Percentiles rank a stretch among this genome's conserved stretches.
These are phyloP conservation scores for Glomus cerebriforme DNA, from an alignment of 192 early-diverging fungal species.

Conservation along the genomic window DNA sequence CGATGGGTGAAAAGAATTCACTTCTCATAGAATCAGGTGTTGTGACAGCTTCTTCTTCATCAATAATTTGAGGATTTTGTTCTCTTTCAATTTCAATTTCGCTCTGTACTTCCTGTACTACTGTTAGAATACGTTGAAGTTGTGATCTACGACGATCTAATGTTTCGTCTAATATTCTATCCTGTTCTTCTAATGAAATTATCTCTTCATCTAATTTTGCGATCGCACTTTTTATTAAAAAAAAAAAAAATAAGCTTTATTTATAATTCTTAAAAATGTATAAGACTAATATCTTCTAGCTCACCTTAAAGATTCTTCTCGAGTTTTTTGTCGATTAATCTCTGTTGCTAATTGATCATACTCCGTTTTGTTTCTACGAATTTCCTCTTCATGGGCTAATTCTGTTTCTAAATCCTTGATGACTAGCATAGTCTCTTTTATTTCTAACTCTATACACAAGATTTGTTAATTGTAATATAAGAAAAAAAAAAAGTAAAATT, in stretches of 20 bases:
- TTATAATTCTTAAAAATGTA: background rate
- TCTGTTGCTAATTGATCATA: constrained; percentile 19
- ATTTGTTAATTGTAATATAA: background rate
- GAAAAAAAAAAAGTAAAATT: background rate
- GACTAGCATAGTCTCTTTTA: background rate
- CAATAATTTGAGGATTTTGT: background rate
- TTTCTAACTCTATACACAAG: background rate
- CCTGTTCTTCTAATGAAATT: constrained; percentile 8
- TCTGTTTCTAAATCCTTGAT: constrained; percentile 13
- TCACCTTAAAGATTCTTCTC: constrained; percentile 12
- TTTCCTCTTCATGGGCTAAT: constrained; percentile 8
- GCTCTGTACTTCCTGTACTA: background rate
- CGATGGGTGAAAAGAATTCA: background rate
- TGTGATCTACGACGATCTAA: background rate
- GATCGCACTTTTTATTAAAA: constrained; percentile 8
- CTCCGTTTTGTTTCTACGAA: constrained; percentile 13
- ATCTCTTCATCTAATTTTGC: constrained; percentile 19
- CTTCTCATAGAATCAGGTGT: constrained; percentile 12
- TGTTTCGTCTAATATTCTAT: background rate
- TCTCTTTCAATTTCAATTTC: background rate
- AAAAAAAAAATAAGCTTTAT: background rate
- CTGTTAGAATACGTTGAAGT: constrained; percentile 14
- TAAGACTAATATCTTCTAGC: background rate
- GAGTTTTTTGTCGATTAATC: constrained; percentile 1
- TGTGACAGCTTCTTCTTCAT: background rate